A percentile compares a stretch with the other conserved stretches of the same genome.
These are phyloP conservation scores for Lumnitzera littorea DNA, from an alignment of 345 rosid genomes.

Conservation along the genomic window DNA sequence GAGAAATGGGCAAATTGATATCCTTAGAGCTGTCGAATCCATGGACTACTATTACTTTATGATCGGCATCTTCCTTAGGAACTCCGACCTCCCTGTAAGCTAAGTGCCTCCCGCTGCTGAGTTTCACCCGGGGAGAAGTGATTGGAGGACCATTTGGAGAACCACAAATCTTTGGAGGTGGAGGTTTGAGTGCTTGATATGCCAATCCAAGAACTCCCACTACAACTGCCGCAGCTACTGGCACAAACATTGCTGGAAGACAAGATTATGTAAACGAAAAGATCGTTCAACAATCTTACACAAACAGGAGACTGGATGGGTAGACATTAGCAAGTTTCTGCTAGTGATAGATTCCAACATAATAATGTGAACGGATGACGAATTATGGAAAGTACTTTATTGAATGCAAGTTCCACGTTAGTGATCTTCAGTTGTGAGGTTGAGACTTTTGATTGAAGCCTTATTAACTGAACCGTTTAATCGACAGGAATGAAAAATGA, in stretches of 20 bases:
- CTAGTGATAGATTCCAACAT: too few relatives aligned
- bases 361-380: too few relatives aligned
- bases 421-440: too few relatives aligned
- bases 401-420: too few relatives aligned
- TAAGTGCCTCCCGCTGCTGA: conserved; percentile 70
- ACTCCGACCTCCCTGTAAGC: conserved; percentile 73
- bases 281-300: not conserved
- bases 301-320: too few relatives aligned
- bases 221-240: conserved; percentile 33
- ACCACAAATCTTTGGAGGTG: conserved; percentile 71
- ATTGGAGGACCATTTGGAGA: conserved; percentile 55
- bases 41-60: conserved; percentile 54
- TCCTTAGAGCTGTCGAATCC: conserved; percentile 69
- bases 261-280: conserved; percentile 1
- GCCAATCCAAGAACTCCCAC: conserved; percentile 49
- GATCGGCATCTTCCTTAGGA: conserved; percentile 47
- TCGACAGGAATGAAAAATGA: too few relatives aligned
- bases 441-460: too few relatives aligned
- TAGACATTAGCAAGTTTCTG: too few relatives aligned
- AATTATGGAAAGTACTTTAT: too few relatives aligned
- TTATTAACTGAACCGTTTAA: too few relatives aligned
- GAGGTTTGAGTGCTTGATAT: conserved; percentile 51
- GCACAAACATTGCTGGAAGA: conserved; percentile 40
- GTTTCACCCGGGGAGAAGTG: conserved; percentile 63
- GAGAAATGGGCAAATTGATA: conserved; percentile 34